Evolutionary conservation across 257 asterid species (phyloP).

Genomic region (Leonotis leonurus): DNA sequence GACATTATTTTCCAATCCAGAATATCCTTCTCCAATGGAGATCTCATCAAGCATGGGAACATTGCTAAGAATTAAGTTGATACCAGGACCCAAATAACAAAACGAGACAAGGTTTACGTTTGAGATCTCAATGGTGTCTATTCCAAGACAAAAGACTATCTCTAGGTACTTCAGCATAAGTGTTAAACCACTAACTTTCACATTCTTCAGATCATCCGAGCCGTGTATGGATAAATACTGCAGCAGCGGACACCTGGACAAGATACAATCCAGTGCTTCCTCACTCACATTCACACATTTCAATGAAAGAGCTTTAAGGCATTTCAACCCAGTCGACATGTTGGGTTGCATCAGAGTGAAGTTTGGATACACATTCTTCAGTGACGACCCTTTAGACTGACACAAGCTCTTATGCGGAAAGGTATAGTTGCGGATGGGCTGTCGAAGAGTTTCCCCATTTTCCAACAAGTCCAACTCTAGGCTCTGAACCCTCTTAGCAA

Average conservation of each 20-base stretch:
- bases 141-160: conserved; percentile 20
- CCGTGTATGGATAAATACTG: conserved; percentile 26
- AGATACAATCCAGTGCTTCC: conserved; percentile 28
- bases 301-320: conserved; percentile 27
- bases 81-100: conserved; percentile 27
- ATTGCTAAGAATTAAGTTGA: conserved; percentile 28
- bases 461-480: conserved; percentile 48
- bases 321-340: conserved; percentile 34
- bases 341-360: conserved; percentile 3
- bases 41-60: conserved; percentile 43
- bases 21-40: conserved; percentile 9
- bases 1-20: conserved; percentile 36
- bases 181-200: conserved; percentile 25
- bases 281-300: conserved; percentile 39
- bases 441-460: conserved; percentile 40
- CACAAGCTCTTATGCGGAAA: conserved; percentile 30
- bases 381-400: conserved; percentile 20
- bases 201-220: conserved; percentile 24
- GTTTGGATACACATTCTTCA: conserved; percentile 16
- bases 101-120: conserved; percentile 38
- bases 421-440: conserved; percentile 29
- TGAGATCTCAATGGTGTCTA: conserved; percentile 27
- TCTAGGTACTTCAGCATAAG: conserved; percentile 35
- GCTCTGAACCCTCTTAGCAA: conserved; percentile 29
- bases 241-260: conserved; percentile 30